phyloP scores from a whole-genome alignment of 306 rosid genomes.

The Canavalia gladiata region DNA sequence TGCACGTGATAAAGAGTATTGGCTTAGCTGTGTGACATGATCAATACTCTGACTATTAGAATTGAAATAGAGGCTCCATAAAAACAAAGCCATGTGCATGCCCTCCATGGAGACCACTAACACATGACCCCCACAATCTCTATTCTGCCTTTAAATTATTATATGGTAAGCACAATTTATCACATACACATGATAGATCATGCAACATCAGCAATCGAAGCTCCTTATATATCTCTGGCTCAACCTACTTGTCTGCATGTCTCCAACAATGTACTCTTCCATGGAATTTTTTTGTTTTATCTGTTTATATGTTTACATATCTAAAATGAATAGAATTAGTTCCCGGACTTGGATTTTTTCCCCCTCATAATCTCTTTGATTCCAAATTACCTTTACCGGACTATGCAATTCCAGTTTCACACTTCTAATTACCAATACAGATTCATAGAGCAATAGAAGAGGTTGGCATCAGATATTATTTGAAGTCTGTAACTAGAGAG shows the following conservation, averaged over 20 bases:
- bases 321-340: neutral
- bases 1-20: conserved; percentile 47
- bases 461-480: neutral
- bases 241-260: conserved; percentile 25
- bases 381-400: neutral
- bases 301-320: conserved; percentile 8
- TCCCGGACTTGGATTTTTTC: neutral
- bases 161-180: neutral
- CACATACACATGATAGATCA: neutral
- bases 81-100: conserved; percentile 49
- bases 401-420: too few species aligned
- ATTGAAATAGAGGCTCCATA: conserved; percentile 39
- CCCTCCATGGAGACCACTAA: conserved; percentile 38
- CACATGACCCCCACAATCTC: conserved; percentile 21
- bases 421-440: neutral
- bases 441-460: neutral
- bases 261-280: conserved; percentile 12
- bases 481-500: neutral
- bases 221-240: neutral
- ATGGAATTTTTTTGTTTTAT: neutral
- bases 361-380: conserved; percentile 2
- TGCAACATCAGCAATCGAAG: neutral
- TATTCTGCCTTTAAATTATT: neutral
- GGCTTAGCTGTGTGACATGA: conserved; percentile 56
- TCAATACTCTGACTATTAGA: conserved; percentile 23